Evolutionary conservation across 768 basidiomycete species (phyloP).

Genomic region (Amanita rimosa): DNA sequence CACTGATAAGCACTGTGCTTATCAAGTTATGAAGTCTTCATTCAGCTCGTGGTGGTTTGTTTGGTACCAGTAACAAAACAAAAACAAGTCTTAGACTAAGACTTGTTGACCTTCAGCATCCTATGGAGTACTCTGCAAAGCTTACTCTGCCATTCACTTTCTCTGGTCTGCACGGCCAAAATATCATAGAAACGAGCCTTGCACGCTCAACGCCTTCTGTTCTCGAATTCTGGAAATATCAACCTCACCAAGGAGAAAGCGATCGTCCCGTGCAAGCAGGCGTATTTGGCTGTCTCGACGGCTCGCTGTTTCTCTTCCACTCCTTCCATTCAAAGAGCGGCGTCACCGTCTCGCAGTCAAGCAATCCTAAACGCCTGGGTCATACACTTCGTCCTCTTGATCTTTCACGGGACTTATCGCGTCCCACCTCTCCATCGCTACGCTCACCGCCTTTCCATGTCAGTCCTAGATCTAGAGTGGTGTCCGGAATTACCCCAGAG

Average conservation of each 20-base stretch:
- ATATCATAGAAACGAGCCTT: constrained; percentile 21
- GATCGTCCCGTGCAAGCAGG: constrained; percentile 14
- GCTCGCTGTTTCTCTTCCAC: constrained; percentile 30
- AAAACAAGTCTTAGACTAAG: too few species aligned
- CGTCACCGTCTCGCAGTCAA: constrained; percentile 9
- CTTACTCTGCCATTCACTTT: constrained; percentile 25
- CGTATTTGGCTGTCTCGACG: constrained; percentile 31
- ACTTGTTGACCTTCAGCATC: too few species aligned
- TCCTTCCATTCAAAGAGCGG: constrained; percentile 9
- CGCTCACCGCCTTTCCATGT: constrained; percentile 40
- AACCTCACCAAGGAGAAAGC: constrained; percentile 1
- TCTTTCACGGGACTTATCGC: constrained; percentile 13
- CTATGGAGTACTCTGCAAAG: background rate
- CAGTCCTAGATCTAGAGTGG: constrained; percentile 47
- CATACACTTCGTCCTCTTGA: constrained; percentile 11
- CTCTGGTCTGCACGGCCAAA: constrained; percentile 10
- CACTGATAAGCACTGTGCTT: too few species aligned
- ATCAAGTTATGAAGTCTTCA: too few species aligned
- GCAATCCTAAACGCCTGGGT: constrained; percentile 3
- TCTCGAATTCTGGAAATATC: constrained; percentile 19
- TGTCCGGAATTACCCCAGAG: constrained; percentile 62
- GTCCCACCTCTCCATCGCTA: constrained; percentile 21
- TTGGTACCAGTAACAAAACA: too few species aligned
- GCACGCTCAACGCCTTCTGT: constrained; percentile 19
- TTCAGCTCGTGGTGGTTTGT: too few species aligned